Conservation (phyloP, 345 rosid species). For the Brassica nigra region DNA sequence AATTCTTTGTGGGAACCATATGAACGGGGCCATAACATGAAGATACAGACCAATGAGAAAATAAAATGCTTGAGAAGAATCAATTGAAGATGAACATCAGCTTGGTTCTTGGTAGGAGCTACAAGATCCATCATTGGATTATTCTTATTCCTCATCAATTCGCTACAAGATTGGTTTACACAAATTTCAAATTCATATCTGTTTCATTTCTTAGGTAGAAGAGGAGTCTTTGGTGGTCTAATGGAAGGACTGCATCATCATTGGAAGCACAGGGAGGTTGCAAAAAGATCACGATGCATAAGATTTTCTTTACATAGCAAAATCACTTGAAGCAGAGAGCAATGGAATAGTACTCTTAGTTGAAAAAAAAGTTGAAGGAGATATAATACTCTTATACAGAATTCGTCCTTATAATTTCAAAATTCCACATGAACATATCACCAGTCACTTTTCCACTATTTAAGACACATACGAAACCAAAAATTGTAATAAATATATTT, state of each 20-base stretch:
- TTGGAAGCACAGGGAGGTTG: conserved; percentile 89
- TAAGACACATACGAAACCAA: no score
- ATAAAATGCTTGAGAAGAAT: conserved; percentile 70
- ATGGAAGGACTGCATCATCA: conserved; percentile 87
- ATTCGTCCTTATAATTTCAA: no score
- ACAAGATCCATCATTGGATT: neutral
- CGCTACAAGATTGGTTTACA: neutral
- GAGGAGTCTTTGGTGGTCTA: conserved; percentile 80
- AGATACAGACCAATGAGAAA: conserved; percentile 73
- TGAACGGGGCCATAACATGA: conserved; percentile 43
- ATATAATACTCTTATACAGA: no score
- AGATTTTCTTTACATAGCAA: conserved; percentile 54
- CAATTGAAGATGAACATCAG: conserved; percentile 59
- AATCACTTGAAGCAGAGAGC: conserved; percentile 72
- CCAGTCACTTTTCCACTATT: no score
- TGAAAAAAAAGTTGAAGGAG: conserved; percentile 39
- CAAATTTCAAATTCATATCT: neutral
- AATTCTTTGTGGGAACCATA: no score
- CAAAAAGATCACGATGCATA: conserved; percentile 75
- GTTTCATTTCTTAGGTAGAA: conserved; percentile 54
- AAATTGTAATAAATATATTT: no score
- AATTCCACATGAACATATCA: no score
- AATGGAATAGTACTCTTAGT: conserved; percentile 73
- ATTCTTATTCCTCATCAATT: neutral
- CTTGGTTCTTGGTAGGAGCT: conserved; percentile 69